Evolutionary conservation across 169 alveolate species (phyloP).

Genomic region (Eimeria falciformis): DNA sequence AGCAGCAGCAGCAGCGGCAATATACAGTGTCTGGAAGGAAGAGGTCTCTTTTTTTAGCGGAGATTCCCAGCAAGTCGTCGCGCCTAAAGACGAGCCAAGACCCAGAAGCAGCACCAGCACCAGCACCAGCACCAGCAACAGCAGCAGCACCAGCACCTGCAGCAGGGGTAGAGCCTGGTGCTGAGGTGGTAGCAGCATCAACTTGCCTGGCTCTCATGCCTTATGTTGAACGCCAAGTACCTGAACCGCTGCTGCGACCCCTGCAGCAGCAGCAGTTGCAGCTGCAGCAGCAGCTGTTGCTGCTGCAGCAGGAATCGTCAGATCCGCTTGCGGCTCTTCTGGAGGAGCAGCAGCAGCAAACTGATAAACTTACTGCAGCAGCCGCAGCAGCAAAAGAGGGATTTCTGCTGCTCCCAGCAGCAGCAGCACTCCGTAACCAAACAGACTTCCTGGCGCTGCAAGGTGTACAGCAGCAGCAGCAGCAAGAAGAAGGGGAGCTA

Average conservation of each 20-base stretch:
- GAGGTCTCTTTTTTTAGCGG: conserved; percentile 17
- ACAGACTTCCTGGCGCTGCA: neutral
- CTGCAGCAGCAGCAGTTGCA: conserved; percentile 55
- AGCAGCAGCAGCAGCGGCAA: conserved; percentile 51
- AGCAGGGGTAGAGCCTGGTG: conserved; percentile 14
- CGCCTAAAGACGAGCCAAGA: conserved; percentile 23
- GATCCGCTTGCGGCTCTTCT: conserved; percentile 54
- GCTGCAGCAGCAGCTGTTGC: neutral
- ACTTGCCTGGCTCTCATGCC: conserved; percentile 56
- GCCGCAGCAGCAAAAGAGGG: conserved; percentile 32
- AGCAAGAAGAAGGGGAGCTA: conserved; percentile 1
- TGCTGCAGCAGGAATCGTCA: conserved; percentile 26
- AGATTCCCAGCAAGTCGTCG: neutral
- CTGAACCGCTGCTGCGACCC: conserved; percentile 28
- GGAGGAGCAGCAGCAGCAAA: conserved; percentile 32
- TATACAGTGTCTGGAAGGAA: conserved; percentile 9
- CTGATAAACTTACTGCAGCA: conserved; percentile 48
- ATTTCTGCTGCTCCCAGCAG: conserved; percentile 37
- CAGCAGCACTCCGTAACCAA: neutral
- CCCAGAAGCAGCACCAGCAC: conserved; percentile 10
- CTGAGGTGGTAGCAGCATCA: conserved; percentile 21
- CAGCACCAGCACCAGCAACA: conserved; percentile 42
- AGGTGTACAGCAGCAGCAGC: conserved; percentile 47
- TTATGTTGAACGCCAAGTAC: neutral
- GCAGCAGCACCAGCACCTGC: conserved; percentile 44